These are phyloP conservation scores for Leishmania aethiopica DNA, from an alignment of 208 protist species.

Conservation along the genomic window DNA sequence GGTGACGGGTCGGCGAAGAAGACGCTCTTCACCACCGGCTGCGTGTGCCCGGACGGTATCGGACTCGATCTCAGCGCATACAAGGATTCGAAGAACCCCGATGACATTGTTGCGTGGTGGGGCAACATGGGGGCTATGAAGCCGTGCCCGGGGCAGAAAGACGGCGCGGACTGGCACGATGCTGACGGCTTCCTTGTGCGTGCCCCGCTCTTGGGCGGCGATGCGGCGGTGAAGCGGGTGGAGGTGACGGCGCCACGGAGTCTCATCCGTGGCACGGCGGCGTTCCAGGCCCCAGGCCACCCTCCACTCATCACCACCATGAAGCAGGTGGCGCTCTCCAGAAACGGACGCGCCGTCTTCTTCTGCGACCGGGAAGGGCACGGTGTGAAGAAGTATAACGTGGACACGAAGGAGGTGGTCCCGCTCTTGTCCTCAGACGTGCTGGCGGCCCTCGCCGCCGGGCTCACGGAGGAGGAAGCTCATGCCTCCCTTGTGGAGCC, in stretches of 20 bases:
- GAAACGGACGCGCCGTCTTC: slow-evolving; percentile 37
- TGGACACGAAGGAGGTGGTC: slow-evolving; percentile 41
- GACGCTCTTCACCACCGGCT: slow-evolving; percentile 28
- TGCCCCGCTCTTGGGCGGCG: slow-evolving; percentile 26
- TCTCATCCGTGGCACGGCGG: slow-evolving; percentile 11
- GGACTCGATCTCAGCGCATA: slow-evolving; percentile 35
- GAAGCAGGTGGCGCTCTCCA: slow-evolving; percentile 40
- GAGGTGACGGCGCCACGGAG: slow-evolving; percentile 17
- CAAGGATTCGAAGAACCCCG: slow-evolving; percentile 18
- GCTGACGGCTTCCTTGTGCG: slow-evolving; percentile 34
- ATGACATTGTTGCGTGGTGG: slow-evolving; percentile 38
- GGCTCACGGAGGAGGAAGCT: slow-evolving; percentile 9
- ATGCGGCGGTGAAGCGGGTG: slow-evolving; percentile 27
- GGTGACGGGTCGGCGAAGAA: slow-evolving; percentile 28
- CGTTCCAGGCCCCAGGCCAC: neutral
- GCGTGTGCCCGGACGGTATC: slow-evolving; percentile 42
- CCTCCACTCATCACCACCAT: slow-evolving; percentile 41
- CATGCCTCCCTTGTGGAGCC: slow-evolving; percentile 13
- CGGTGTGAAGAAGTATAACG: slow-evolving; percentile 52
- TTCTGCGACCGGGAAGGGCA: slow-evolving; percentile 58
- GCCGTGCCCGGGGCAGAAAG: slow-evolving; percentile 17
- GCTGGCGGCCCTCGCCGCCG: slow-evolving; percentile 21
- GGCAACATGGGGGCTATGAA: slow-evolving; percentile 37
- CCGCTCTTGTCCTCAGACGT: slow-evolving; percentile 38
- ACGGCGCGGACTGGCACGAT: slow-evolving; percentile 37